A percentile compares a stretch with the other conserved stretches of the same genome.
phyloP scores from a whole-genome alignment of 192 early-diverging fungal genomes.

The Coemansia sp. region DNA sequence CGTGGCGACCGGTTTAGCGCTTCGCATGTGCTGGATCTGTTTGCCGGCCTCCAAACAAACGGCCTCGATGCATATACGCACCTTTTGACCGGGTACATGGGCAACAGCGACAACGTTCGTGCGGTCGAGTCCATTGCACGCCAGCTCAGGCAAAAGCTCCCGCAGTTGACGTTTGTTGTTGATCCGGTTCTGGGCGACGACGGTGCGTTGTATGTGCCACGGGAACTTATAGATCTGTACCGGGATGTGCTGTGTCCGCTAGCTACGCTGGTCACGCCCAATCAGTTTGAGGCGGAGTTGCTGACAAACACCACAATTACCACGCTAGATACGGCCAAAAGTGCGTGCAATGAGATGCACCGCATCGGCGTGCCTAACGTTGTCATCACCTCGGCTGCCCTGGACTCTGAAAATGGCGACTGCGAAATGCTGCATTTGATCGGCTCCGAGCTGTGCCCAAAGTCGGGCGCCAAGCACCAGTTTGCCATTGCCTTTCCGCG shows the following conservation, averaged over 20 bases:
- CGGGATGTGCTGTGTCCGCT: slow-evolving; percentile 64
- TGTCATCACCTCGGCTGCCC: slow-evolving; percentile 73
- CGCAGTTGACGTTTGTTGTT: slow-evolving; percentile 56
- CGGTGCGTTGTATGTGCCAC: slow-evolving; percentile 76
- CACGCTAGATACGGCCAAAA: slow-evolving; percentile 55
- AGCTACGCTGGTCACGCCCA: slow-evolving; percentile 83
- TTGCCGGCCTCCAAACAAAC: slow-evolving; percentile 73
- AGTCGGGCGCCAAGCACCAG: slow-evolving; percentile 30
- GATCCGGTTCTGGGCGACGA: slow-evolving; percentile 94
- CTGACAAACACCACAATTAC: slow-evolving; percentile 61
- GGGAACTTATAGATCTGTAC: slow-evolving; percentile 78
- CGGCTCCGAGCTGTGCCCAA: slow-evolving; percentile 37
- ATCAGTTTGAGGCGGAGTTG: slow-evolving; percentile 86
- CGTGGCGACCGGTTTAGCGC: slow-evolving; percentile 69
- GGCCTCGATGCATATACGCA: slow-evolving; percentile 75
- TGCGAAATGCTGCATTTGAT: slow-evolving; percentile 44
- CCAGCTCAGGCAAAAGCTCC: slow-evolving; percentile 56
- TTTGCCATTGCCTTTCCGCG: slow-evolving; percentile 77
- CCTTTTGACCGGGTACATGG: slow-evolving; percentile 87
- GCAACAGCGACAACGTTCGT: slow-evolving; percentile 64
- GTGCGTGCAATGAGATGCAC: slow-evolving; percentile 67
- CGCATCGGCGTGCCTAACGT: slow-evolving; percentile 63
- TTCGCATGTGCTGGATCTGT: slow-evolving; percentile 64
- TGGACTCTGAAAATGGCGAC: slow-evolving; percentile 32
- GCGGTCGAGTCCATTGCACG: slow-evolving; percentile 59